Conservation (phyloP, 192 early-diverging fungal species). For the Mortierella alpina region DNA sequence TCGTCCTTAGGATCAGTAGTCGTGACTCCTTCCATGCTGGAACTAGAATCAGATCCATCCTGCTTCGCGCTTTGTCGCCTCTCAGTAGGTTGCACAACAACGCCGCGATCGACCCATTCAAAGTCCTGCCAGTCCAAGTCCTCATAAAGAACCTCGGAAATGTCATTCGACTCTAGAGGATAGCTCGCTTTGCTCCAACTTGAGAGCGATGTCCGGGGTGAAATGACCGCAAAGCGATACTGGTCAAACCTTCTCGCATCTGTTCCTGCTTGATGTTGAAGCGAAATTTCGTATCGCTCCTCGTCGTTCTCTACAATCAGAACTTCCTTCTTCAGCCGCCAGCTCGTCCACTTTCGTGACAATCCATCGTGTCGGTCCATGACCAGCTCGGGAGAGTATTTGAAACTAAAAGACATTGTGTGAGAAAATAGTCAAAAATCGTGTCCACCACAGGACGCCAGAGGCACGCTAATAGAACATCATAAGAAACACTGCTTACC, state of each 20-base stretch:
- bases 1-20: not conserved
- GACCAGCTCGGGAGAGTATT: conserved; percentile 64
- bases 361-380: conserved; percentile 53
- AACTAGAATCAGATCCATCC: not conserved
- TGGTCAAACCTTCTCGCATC: conserved; percentile 44
- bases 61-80: conserved; percentile 10
- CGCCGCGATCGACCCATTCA: conserved; percentile 53
- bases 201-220: conserved; percentile 40
- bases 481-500: conserved; percentile 44
- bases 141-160: conserved; percentile 41
- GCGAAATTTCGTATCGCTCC: conserved; percentile 52
- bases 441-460: not conserved
- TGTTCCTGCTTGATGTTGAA: conserved; percentile 43
- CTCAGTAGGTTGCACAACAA: conserved; percentile 37
- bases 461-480: not conserved
- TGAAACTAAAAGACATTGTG: conserved; percentile 51
- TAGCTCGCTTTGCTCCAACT: conserved; percentile 42
- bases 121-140: conserved; percentile 54
- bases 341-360: conserved; percentile 49
- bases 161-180: conserved; percentile 10
- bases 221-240: conserved; percentile 58
- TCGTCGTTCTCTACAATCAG: conserved; percentile 58
- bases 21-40: conserved; percentile 37
- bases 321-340: conserved; percentile 49
- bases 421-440: not conserved